Base-by-base conservation (phyloP, 495 filamentous ascomycete genomes). In the Amphirosellinia nigrospora region DNA sequence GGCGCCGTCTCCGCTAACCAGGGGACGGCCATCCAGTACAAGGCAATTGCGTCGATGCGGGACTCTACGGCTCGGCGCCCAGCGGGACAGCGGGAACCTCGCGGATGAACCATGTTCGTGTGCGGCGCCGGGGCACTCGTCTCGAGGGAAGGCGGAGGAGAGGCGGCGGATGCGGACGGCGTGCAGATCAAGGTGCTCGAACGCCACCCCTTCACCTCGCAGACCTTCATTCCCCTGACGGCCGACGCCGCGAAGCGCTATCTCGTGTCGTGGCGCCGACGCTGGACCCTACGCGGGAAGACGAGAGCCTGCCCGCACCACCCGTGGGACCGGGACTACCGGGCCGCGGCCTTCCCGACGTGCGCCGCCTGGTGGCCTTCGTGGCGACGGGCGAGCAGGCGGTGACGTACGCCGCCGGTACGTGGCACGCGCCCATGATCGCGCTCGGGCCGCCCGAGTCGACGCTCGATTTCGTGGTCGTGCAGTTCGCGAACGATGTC, bases 391-490 rank as follows among this genome's bases (percentile, higher is more conserved):
- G 90, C 8, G 84, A 87, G 15, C 92, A 96, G 84, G 94, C 93
- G 3, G 92, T 99, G 23, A 97, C 94, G 19, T 99, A 98, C 80
- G 92, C 87, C 15, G 88, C 91, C 19, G 96, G 93, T 19, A 97
- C 93, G 52, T 99, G 96, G 95, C 96, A 99, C 86, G 94, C 95
- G 71, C 96, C 96, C 2, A 98, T 99, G 96, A 93, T 92, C 19
- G 94, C 93, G 55, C 75, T 98, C 26, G 96, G 60, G 45, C 74
- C 81, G 56, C 72, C 83, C 41, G 83, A 87, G 26, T 86, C 94
- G 34, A 90, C 91, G 74, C 36, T 86, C 13, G 83, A 85, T 52
- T 99, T 98, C 81, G 88, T 97, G 30, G 94, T 98, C 10, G 86
- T 93, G 76, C 94, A 97, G 81, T 93, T 89, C 82, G 90, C 89